Conservation (phyloP, 495 filamentous ascomycete species). For the Xylaria cubensis region DNA sequence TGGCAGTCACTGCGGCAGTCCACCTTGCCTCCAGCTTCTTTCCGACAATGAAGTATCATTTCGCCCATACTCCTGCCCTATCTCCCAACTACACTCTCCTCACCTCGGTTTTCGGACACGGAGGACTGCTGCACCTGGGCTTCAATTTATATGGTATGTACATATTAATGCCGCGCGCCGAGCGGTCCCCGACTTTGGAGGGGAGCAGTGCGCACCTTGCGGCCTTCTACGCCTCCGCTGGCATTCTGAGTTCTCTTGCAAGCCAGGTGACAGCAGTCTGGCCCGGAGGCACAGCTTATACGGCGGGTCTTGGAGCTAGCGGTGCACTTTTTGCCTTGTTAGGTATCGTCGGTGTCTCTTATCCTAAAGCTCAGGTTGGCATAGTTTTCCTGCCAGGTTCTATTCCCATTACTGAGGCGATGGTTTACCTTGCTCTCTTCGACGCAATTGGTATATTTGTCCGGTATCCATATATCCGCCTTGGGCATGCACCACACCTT, state of each 20-base stretch:
- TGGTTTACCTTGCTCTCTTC: constrained; percentile 27
- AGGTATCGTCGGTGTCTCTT: constrained; percentile 30
- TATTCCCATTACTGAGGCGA: constrained; percentile 14
- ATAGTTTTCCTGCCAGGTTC: constrained; percentile 32
- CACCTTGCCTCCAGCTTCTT: constrained; percentile 15
- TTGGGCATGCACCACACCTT: constrained; percentile 36
- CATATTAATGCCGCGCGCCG: constrained; percentile 28
- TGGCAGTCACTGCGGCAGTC: constrained; percentile 30
- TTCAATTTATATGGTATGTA: constrained; percentile 34
- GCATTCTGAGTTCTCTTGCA: constrained; percentile 36
- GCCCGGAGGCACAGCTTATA: constrained; percentile 15
- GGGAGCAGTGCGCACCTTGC: constrained; percentile 38
- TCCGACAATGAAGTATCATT: constrained; percentile 13
- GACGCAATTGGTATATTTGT: constrained; percentile 37
- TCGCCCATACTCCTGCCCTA: constrained; percentile 29
- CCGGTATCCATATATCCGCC: constrained; percentile 24
- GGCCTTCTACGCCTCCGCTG: constrained; percentile 41
- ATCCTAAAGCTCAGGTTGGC: constrained; percentile 30
- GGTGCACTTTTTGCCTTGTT: constrained; percentile 38
- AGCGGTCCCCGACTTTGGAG: constrained; percentile 28
- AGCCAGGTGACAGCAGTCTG: constrained; percentile 30
- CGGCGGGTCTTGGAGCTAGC: constrained; percentile 26
- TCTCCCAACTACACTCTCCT: constrained; percentile 37
- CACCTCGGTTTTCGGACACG: constrained; percentile 39
- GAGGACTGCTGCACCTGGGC: constrained; percentile 29